phyloP scores from a whole-genome alignment of 2,329 filamentous ascomycete genomes.

The Aspergillus transmontanensis region DNA sequence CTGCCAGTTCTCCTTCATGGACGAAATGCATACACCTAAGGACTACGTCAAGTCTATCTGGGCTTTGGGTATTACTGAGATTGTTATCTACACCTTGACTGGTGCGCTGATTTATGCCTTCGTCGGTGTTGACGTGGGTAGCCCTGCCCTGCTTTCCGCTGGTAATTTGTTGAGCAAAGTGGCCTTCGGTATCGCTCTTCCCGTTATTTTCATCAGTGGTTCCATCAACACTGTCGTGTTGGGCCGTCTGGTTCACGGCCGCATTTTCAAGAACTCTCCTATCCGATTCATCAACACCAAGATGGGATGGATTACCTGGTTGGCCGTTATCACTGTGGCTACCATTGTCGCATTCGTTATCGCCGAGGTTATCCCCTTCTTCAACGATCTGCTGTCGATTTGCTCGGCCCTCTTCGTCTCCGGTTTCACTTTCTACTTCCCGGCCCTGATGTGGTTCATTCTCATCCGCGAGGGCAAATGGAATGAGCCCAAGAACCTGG shows the following conservation, averaged over 20 bases:
- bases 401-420: conserved; percentile 73
- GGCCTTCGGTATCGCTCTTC: conserved; percentile 37
- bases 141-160: conserved; percentile 36
- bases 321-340: conserved; percentile 45
- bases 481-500: conserved; percentile 47
- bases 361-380: conserved; percentile 83
- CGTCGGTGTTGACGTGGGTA: conserved; percentile 34
- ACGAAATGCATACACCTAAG: conserved; percentile 29
- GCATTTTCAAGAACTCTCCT: conserved; percentile 35
- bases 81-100: conserved; percentile 28
- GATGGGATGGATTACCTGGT: conserved; percentile 39
- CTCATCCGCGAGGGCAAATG: conserved; percentile 31
- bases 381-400: conserved; percentile 62
- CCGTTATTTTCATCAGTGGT: conserved; percentile 42
- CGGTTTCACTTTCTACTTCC: conserved; percentile 80
- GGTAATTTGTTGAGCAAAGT: conserved; percentile 29
- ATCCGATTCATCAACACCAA: conserved; percentile 41
- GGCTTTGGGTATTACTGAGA: conserved; percentile 23
- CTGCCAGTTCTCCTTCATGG: conserved; percentile 31
- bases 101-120: conserved; percentile 35
- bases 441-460: conserved; percentile 47
- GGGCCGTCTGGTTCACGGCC: conserved; percentile 37
- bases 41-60: conserved; percentile 30
- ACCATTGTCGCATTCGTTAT: conserved; percentile 85
- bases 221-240: conserved; percentile 40